Conservation (phyloP, 805 yeast genomes). For the Wickerhamomyces queroliae region DNA sequence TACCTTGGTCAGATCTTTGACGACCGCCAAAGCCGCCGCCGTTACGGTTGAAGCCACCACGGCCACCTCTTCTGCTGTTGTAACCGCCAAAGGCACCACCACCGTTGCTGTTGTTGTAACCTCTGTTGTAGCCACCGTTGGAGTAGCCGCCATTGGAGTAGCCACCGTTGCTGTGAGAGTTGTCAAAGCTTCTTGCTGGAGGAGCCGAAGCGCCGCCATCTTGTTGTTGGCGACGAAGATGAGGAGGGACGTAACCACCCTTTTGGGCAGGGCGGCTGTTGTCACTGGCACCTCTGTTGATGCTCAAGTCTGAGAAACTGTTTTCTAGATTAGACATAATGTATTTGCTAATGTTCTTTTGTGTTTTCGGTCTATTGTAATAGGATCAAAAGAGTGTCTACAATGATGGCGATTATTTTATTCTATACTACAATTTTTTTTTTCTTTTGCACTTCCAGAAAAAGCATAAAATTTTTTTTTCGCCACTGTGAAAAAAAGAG, state of each 20-base stretch:
- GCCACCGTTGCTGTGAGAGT: constrained; percentile 10
- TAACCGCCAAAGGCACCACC: constrained; percentile 26
- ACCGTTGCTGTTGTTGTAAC: constrained; percentile 24
- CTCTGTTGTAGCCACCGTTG: constrained; percentile 10
- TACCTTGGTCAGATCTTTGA: constrained; percentile 58
- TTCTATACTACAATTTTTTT: too few species aligned
- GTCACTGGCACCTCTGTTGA: constrained; percentile 28
- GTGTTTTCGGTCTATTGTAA: neutral
- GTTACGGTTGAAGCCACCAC: constrained; percentile 26
- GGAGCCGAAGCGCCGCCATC: constrained; percentile 1
- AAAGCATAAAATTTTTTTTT: too few species aligned
- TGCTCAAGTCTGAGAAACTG: constrained; percentile 51
- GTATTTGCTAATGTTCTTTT: constrained; percentile 2
- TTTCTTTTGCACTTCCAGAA: too few species aligned
- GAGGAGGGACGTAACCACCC: constrained; percentile 49
- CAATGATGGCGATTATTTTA: neutral
- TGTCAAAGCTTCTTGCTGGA: neutral
- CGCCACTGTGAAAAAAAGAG: too few species aligned
- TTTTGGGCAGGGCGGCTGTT: constrained; percentile 23
- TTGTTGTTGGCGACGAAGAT: constrained; percentile 27
- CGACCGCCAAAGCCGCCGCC: constrained; percentile 27
- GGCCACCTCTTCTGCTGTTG: constrained; percentile 27
- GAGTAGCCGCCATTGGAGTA: constrained; percentile 12
- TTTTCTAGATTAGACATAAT: constrained; percentile 55
- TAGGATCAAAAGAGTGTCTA: neutral